These are phyloP conservation scores for Pichia sp. DNA, from an alignment of 1,139 yeast species.

Conservation along the genomic window DNA sequence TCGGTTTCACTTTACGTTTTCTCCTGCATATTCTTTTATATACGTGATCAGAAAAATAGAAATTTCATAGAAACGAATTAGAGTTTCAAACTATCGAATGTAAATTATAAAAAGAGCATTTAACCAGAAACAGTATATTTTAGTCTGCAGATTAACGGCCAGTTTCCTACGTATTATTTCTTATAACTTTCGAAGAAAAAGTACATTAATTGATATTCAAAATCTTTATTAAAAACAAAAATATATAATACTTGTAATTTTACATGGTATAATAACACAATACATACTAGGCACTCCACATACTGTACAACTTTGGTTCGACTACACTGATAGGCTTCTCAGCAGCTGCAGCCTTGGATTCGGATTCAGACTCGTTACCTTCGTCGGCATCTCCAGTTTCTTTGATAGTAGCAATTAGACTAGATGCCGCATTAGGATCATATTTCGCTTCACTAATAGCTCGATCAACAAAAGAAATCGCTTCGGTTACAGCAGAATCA, in stretches of 20 bases:
- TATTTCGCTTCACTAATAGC: constrained; percentile 14
- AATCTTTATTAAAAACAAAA: too few relatives aligned
- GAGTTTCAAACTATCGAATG: too few relatives aligned
- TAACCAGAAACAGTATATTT: too few relatives aligned
- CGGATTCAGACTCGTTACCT: constrained; percentile 1
- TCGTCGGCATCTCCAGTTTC: constrained; percentile 21
- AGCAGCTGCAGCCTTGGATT: constrained; percentile 6
- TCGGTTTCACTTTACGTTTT: too few relatives aligned
- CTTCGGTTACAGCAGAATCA: constrained; percentile 9
- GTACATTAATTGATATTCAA: too few relatives aligned
- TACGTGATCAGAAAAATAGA: not conserved
- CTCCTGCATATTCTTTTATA: not conserved
- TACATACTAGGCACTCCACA: constrained; percentile 42
- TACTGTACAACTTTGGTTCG: constrained; percentile 51
- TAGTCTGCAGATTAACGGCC: too few relatives aligned
- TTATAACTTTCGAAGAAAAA: too few relatives aligned
- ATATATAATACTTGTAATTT: too few relatives aligned
- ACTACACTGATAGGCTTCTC: constrained; percentile 48
- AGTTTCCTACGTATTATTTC: too few relatives aligned
- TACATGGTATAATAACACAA: not conserved
- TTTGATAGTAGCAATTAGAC: not conserved
- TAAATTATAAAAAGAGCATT: too few relatives aligned
- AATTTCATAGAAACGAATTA: too few relatives aligned
- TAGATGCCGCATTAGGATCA: constrained; percentile 9
- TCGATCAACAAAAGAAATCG: constrained; percentile 10